Evolutionary conservation across 257 asterid species (phyloP), one percentile per base, ranked within the genome.

Genomic region (Thymus quinquecostatus): DNA sequence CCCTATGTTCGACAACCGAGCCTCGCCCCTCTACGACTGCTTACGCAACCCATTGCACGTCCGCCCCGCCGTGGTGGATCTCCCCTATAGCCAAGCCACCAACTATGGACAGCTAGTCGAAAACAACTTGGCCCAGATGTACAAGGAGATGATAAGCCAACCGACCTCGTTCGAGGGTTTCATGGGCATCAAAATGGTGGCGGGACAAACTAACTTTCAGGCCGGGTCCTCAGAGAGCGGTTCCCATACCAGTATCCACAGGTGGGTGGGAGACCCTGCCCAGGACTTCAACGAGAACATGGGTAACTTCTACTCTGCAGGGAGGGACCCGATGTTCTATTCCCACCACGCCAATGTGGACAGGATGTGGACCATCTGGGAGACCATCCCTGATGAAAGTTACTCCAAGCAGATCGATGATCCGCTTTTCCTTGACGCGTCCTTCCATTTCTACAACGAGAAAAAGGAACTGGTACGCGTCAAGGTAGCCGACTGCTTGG

Each of bases 301-400:
- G 92, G 96, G 96, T 0, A 87, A 86, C 75, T 87, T 87, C 64
- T 85, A 88, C 70, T 86, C 92, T 0, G 90, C 96, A 0, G 92
- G 83, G 0, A 72, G 92, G 72, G 97, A 90, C 69, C 28, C 76
- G 0, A 0, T 82, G 21, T 90, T 90, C 81, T 90, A 85, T 53
- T 68, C 66, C 38, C 97, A 88, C 60, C 97, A 90, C 79, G 76
- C 86, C 0, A 88, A 88, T 28, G 84, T 86, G 0, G 97, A 90
- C 33, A 54, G 97, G 0, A 75, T 90, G 97, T 90, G 97, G 97
- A 29, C 87, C 0, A 51, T 85, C 0, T 88, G 93, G 96, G 55
- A 66, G 3, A 40, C 55, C 8, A 72, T 82, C 0, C 68, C 77
- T 11, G 62, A 77, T 14, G 77, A 71, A n/a, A n/a, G n/a, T 4